phyloP scores from a whole-genome alignment of 2,329 filamentous ascomycete genomes.

The Didymella pomorum region DNA sequence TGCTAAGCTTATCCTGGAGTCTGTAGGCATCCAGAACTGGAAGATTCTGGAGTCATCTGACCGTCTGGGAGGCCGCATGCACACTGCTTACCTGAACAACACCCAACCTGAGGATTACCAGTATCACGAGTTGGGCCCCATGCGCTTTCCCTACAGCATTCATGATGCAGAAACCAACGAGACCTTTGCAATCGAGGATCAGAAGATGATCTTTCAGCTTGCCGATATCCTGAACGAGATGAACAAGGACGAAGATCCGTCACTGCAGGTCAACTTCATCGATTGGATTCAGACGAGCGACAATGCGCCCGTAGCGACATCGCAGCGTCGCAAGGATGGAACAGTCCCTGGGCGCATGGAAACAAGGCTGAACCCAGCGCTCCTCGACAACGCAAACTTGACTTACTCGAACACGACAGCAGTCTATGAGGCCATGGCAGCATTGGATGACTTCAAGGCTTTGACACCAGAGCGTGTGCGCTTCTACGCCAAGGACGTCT shows the following conservation, averaged over 20 bases:
- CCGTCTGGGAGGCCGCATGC: constrained; percentile 68
- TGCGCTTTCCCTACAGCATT: constrained; percentile 65
- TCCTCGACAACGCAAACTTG: constrained; percentile 23
- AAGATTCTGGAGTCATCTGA: constrained; percentile 67
- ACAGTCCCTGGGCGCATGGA: constrained; percentile 22
- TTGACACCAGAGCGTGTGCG: constrained; percentile 25
- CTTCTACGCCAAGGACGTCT: constrained; percentile 56
- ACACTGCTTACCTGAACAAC: constrained; percentile 66
- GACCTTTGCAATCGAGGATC: constrained; percentile 64
- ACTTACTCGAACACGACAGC: constrained; percentile 23
- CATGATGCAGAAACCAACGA: constrained; percentile 58
- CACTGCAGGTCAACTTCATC: constrained; percentile 64
- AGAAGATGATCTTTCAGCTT: constrained; percentile 68
- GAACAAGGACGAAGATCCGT: constrained; percentile 57
- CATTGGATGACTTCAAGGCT: constrained; percentile 26
- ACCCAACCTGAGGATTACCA: constrained; percentile 66
- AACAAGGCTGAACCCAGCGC: constrained; percentile 10
- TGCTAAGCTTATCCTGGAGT: constrained; percentile 39
- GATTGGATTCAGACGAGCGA: constrained; percentile 63
- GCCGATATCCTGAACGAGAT: constrained; percentile 66
- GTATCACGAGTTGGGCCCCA: constrained; percentile 70
- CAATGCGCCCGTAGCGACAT: constrained; percentile 57
- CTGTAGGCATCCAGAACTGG: constrained; percentile 65
- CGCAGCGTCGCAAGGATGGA: constrained; percentile 23
- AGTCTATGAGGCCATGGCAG: constrained; percentile 23